These are phyloP conservation scores for Microcyclospora tardicrescens DNA, from an alignment of 2,329 filamentous ascomycete species.

Conservation along the genomic window DNA sequence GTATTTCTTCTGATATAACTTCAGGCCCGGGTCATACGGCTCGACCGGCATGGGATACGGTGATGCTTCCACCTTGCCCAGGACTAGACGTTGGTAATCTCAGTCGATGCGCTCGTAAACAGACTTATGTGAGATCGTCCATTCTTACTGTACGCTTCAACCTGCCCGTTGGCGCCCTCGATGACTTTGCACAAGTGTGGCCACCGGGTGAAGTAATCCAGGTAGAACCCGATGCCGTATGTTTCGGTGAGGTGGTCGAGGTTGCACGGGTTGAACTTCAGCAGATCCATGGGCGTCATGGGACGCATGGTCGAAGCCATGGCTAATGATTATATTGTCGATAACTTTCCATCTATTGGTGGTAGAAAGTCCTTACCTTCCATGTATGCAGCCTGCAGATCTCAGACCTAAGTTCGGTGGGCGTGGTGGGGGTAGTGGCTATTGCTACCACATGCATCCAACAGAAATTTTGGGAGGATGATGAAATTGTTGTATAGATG, in stretches of 20 bases:
- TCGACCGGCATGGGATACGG: constrained; percentile 61
- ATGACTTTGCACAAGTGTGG: constrained; percentile 87
- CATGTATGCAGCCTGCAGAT: too few species aligned
- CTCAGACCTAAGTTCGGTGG: too few species aligned
- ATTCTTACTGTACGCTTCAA: constrained; percentile 86
- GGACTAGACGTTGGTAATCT: constrained; percentile 49
- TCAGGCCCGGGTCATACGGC: constrained; percentile 48
- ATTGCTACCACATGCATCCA: too few species aligned
- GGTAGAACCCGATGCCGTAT: constrained; percentile 89
- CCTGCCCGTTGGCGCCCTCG: constrained; percentile 72
- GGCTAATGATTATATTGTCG: constrained; percentile 1
- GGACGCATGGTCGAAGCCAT: constrained; percentile 54
- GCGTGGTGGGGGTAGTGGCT: background rate
- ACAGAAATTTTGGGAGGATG: too few species aligned
- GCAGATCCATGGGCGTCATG: constrained; percentile 72
- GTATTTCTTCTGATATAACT: constrained; percentile 27
- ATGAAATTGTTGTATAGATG: too few species aligned
- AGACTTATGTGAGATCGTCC: background rate
- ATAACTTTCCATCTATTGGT: background rate
- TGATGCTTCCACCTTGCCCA: constrained; percentile 83
- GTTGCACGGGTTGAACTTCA: constrained; percentile 87
- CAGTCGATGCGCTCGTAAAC: background rate
- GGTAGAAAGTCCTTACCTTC: too few species aligned
- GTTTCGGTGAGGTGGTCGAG: constrained; percentile 96
- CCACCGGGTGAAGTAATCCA: constrained; percentile 93